Evolutionary conservation across 164 flowering plant species (phyloP).

Genomic region (Piper betle): DNA sequence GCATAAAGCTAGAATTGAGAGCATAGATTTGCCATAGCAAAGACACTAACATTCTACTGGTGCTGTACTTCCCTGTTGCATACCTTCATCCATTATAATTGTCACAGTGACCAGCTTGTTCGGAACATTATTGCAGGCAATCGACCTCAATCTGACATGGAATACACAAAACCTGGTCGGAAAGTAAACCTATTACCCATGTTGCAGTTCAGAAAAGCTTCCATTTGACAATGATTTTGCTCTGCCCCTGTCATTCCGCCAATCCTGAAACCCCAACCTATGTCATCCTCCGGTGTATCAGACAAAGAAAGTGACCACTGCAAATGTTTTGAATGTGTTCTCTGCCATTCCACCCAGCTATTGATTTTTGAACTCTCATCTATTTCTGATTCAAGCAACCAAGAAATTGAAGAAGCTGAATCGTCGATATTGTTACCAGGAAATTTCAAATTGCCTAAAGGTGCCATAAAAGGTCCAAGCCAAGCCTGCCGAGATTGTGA

Average conservation of each 20-base stretch:
- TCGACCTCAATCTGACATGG: neutral
- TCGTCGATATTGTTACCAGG: neutral
- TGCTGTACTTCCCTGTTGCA: neutral
- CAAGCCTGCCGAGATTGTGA: constrained; percentile 13
- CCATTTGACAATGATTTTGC: neutral
- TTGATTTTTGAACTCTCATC: neutral
- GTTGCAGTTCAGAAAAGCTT: neutral
- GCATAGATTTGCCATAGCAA: neutral
- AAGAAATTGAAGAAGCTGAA: neutral
- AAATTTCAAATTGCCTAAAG: constrained; percentile 26
- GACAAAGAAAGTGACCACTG: neutral
- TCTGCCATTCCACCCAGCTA: neutral
- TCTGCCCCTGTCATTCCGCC: neutral
- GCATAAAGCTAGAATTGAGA: neutral
- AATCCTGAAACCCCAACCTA: neutral
- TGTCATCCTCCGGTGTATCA: neutral
- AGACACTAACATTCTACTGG: neutral
- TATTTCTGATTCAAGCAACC: neutral
- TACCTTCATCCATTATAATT: neutral
- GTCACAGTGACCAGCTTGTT: neutral
- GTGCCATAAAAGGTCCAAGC: constrained; percentile 37
- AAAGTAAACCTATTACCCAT: neutral
- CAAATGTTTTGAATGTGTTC: neutral
- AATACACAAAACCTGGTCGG: neutral
- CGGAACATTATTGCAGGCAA: neutral